These are phyloP conservation scores for Pichia heedii DNA, from an alignment of 805 yeast genomes.

Conservation along the genomic window DNA sequence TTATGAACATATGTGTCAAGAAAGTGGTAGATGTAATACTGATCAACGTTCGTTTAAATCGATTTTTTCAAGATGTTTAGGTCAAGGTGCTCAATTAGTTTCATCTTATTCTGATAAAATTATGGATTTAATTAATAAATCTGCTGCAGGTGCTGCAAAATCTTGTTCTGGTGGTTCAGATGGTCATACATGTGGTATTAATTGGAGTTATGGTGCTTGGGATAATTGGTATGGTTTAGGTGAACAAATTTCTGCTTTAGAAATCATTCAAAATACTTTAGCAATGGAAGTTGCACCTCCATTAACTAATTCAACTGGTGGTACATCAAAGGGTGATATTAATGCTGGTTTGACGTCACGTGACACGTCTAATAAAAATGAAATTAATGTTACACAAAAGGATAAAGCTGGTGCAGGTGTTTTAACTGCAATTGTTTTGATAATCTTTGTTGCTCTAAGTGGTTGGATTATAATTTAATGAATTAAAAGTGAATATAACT, in stretches of 20 bases:
- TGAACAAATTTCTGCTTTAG: constrained; percentile 76
- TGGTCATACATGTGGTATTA: constrained; percentile 75
- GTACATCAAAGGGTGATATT: constrained; percentile 57
- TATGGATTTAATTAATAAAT: constrained; percentile 24
- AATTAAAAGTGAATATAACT: constrained; percentile 29
- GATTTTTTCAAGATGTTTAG: constrained; percentile 56
- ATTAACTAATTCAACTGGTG: constrained; percentile 55
- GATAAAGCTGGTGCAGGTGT: constrained; percentile 90
- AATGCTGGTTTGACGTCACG: constrained; percentile 42
- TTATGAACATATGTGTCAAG: constrained; percentile 56
- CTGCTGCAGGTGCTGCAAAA: constrained; percentile 63
- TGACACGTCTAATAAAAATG: constrained; percentile 35
- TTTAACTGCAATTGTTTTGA: constrained; percentile 66
- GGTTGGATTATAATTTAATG: constrained; percentile 59
- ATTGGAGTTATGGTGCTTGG: constrained; percentile 57
- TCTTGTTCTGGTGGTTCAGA: constrained; percentile 82
- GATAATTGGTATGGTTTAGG: constrained; percentile 72
- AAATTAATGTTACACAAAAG: constrained; percentile 41
- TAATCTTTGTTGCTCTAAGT: constrained; percentile 52
- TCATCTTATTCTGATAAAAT: constrained; percentile 40
- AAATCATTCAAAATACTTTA: constrained; percentile 42
- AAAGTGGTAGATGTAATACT: constrained; percentile 45
- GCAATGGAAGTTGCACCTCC: constrained; percentile 43
- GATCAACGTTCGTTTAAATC: constrained; percentile 74
- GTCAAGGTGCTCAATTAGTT: constrained; percentile 45